A percentile compares a stretch with the other conserved stretches of the same genome.
phyloP scores from a whole-genome alignment of 2,329 filamentous ascomycete genomes.

The Scopulariopsis brevicaulis region DNA sequence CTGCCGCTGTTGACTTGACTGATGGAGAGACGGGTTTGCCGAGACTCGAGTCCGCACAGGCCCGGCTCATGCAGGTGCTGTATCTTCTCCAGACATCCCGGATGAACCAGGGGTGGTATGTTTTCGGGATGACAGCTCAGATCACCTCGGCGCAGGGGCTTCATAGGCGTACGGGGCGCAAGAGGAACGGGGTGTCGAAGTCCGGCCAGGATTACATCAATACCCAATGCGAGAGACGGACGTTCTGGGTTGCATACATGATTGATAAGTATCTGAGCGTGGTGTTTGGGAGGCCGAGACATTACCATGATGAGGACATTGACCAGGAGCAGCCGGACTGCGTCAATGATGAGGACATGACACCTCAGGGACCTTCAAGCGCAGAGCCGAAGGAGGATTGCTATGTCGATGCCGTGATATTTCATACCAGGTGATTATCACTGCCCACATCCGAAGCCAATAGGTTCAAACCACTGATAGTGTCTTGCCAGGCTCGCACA shows the following conservation, averaged over 20 bases:
- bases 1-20: constrained; percentile 25
- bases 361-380: constrained; percentile 22
- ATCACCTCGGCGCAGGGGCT: constrained; percentile 33
- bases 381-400: constrained; percentile 23
- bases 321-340: constrained; percentile 46
- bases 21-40: constrained; percentile 39
- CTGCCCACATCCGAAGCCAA: neutral
- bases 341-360: constrained; percentile 46
- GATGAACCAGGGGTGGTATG: constrained; percentile 51
- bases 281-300: constrained; percentile 47
- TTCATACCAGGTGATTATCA: constrained; percentile 24
- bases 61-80: constrained; percentile 42
- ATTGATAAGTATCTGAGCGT: constrained; percentile 52
- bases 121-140: constrained; percentile 44
- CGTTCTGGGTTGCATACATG: constrained; percentile 52
- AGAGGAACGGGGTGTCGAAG: neutral
- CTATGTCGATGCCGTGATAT: constrained; percentile 34
- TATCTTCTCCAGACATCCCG: constrained; percentile 47
- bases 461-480: neutral
- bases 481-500: constrained; percentile 17
- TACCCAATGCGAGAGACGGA: constrained; percentile 40
- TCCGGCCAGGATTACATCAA: constrained; percentile 21
- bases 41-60: constrained; percentile 44
- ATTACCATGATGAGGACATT: constrained; percentile 52
- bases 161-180: constrained; percentile 10